Percentiles rank a stretch among this genome's conserved stretches.
Conservation (phyloP, 1,139 yeast species). For the Zygosaccharomyces sapae region DNA sequence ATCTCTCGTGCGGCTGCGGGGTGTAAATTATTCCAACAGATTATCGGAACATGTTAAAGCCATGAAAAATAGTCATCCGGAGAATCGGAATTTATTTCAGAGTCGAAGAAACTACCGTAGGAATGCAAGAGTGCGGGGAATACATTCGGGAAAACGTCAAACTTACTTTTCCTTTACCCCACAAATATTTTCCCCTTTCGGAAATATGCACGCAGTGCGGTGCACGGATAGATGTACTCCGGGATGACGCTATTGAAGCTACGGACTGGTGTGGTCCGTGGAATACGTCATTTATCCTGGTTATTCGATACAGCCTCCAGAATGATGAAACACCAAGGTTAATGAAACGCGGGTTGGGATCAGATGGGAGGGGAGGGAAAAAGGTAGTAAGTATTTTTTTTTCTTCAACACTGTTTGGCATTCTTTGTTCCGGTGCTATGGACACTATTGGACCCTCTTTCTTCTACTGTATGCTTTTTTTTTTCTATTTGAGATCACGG, state of each 20-base stretch:
- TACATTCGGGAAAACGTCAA: not conserved
- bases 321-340: not conserved
- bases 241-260: slow-evolving; percentile 1
- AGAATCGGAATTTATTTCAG: not conserved
- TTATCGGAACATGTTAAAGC: slow-evolving; percentile 2
- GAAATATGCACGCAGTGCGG: not conserved
- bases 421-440: no score
- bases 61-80: not conserved
- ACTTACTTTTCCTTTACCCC: not conserved
- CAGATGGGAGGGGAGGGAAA: no score
- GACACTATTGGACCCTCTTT: not conserved
- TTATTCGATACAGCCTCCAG: not conserved
- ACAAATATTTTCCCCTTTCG: slow-evolving; percentile 5
- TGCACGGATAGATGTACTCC: not conserved
- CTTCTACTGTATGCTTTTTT: not conserved
- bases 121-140: slow-evolving; percentile 3
- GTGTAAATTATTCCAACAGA: no score
- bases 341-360: no score
- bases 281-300: not conserved
- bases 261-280: slow-evolving; percentile 2
- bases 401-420: no score
- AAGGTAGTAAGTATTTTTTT: no score
- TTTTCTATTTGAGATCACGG: not conserved
- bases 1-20: no score
- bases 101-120: not conserved